Conservation (phyloP, 306 rosid species). For the Arachis hypogaea region DNA sequence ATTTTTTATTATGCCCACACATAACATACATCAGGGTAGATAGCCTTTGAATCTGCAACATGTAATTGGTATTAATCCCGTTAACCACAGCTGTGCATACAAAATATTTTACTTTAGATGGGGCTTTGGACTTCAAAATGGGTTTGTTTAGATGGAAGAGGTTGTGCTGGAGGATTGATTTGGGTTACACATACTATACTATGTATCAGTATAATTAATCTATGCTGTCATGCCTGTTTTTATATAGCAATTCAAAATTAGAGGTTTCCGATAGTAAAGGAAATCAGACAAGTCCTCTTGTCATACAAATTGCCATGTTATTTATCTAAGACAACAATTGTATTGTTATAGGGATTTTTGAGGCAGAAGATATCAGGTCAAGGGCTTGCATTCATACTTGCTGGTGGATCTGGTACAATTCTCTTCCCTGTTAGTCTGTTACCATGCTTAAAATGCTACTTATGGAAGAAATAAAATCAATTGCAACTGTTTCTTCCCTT, state of each 20-base stretch:
- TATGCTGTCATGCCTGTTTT: background rate
- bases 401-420: slow-evolving; percentile 90
- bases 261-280: slow-evolving; percentile 1
- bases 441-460: background rate
- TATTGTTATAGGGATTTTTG: slow-evolving; percentile 68
- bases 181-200: background rate
- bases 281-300: slow-evolving; percentile 5
- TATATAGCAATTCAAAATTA: background rate
- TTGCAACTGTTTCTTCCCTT: slow-evolving; percentile 11
- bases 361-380: slow-evolving; percentile 96
- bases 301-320: background rate
- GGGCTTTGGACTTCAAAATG: too few species aligned
- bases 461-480: too few species aligned
- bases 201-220: background rate
- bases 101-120: too few species aligned
- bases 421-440: slow-evolving; percentile 30
- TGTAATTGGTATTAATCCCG: too few species aligned
- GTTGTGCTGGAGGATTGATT: too few species aligned
- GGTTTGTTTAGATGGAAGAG: too few species aligned
- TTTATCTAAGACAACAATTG: slow-evolving; percentile 29
- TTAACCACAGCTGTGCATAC: too few species aligned
- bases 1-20: too few species aligned
- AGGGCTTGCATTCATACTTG: slow-evolving; percentile 94
- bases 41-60: too few species aligned
- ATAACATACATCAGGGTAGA: background rate